Evolutionary conservation across 1,284 basidiomycete genomes (phyloP), one percentile per base, ranked within the genome.

Genomic region (Pulveroboletus sp.): DNA sequence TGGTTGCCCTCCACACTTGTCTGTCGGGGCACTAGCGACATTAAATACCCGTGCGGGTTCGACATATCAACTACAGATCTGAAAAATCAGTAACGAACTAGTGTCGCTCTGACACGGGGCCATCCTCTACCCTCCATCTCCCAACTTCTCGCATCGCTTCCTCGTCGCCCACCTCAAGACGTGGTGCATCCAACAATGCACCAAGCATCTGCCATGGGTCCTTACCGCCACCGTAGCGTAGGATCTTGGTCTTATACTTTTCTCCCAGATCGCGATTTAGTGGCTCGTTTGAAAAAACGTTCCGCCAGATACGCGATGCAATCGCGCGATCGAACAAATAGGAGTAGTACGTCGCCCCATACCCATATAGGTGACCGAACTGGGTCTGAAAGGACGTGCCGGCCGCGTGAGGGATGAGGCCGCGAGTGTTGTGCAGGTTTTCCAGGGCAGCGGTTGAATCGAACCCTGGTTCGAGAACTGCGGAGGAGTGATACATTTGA

Each of bases 251-350:
- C 66, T 93, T 96, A 67, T 90, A 91, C 69, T 77, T 81, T 65
- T 98, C 93, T 0, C 96, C 91, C 47, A 76, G 78, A 56, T 76
- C 80, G 33, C 85, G 75, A 57, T 79, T 78, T 19, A 94, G 71
- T 0, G 90, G 89, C 45, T 87, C 76, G 2, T 61, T 58, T 2
- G 76, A 75, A 66, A 99, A 98, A 0, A 97, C 76, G 19, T 85
- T 79, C 13, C 77, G 73, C 90, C 93, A 99, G 1, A 98, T 86
- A 40, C 90, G 83, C 13, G 91, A 90, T 0, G 97, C 96, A 58
- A 99, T 97, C 4, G 94, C 94, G 6, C 95, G 84, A 65, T 98
- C 97, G 63, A 99, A 94, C 9, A 98, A 79, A 71, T 99, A 99
- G 16, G 93, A 95, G 69, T 99, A 99, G 73, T 99, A 99, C 2